These are phyloP conservation scores for Coemansia sp. DNA, from an alignment of 192 early-diverging fungal species.

Conservation along the genomic window DNA sequence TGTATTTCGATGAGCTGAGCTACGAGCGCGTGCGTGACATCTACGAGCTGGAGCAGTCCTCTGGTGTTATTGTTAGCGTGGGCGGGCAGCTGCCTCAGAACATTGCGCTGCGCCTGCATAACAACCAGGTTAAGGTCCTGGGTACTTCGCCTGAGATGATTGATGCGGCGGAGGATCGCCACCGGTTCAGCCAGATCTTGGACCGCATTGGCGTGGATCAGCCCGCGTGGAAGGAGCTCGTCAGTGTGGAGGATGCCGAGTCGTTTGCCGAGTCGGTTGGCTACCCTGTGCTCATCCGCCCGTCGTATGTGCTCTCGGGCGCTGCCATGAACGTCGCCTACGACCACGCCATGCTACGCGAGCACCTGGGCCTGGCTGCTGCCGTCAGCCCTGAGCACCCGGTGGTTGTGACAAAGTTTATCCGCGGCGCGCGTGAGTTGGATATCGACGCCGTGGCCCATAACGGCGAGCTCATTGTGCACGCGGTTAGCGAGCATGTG, in stretches of 20 bases:
- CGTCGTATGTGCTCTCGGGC: slow-evolving; percentile 95
- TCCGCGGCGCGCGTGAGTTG: slow-evolving; percentile 88
- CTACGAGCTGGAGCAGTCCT: slow-evolving; percentile 80
- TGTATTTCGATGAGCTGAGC: slow-evolving; percentile 97
- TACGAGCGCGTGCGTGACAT: slow-evolving; percentile 96
- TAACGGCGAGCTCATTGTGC: slow-evolving; percentile 77
- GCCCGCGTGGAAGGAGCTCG: slow-evolving; percentile 93
- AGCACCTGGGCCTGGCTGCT: slow-evolving; percentile 76
- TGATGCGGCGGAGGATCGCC: slow-evolving; percentile 91
- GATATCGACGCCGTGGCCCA: slow-evolving; percentile 93
- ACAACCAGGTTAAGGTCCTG: slow-evolving; percentile 76
- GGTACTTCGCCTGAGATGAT: slow-evolving; percentile 90
- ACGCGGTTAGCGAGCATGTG: slow-evolving; percentile 93
- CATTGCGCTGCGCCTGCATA: slow-evolving; percentile 83
- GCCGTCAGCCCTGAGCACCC: slow-evolving; percentile 92
- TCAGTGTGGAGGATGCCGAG: slow-evolving; percentile 78
- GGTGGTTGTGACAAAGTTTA: slow-evolving; percentile 97
- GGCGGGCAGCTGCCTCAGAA: slow-evolving; percentile 97
- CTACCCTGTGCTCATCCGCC: slow-evolving; percentile 93
- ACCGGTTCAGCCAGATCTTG: slow-evolving; percentile 90
- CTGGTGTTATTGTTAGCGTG: slow-evolving; percentile 85
- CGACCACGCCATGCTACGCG: slow-evolving; percentile 67
- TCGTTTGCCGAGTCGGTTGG: slow-evolving; percentile 79
- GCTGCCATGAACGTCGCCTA: slow-evolving; percentile 97
- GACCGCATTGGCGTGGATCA: slow-evolving; percentile 95